These are phyloP conservation scores for Lactarius hatsudake DNA, from an alignment of 768 basidiomycete genomes.

Conservation along the genomic window DNA sequence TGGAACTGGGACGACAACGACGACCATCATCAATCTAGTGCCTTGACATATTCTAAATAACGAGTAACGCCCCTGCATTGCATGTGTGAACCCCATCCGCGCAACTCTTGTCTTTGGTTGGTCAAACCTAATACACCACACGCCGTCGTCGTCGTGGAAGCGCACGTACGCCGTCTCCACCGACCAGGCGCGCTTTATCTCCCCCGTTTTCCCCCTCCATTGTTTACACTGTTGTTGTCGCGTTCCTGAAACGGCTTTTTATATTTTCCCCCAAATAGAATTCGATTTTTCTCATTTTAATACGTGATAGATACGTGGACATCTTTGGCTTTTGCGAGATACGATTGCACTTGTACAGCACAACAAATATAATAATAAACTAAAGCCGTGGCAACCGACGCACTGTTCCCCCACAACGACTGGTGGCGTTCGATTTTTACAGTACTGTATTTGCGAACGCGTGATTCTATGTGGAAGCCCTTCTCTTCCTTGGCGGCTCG, in stretches of 20 bases:
- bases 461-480: neutral
- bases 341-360: neutral
- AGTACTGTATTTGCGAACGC: neutral
- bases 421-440: no score
- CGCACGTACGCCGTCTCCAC: neutral
- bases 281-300: conserved; percentile 1
- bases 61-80: neutral
- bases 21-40: conserved; percentile 4
- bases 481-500: neutral
- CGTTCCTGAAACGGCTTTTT: conserved; percentile 15
- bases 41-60: neutral
- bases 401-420: neutral
- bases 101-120: neutral
- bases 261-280: neutral
- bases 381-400: conserved; percentile 13
- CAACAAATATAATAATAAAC: neutral
- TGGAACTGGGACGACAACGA: neutral
- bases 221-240: conserved; percentile 4
- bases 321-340: conserved; percentile 21
- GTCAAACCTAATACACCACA: conserved; percentile 19
- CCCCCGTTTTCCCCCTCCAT: neutral
- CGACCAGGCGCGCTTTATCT: conserved; percentile 6
- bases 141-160: neutral
- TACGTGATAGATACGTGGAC: neutral
- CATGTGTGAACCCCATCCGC: conserved; percentile 4